Evolutionary conservation across 768 basidiomycete species (phyloP).

Genomic region (Dacryopinax primogenitus): DNA sequence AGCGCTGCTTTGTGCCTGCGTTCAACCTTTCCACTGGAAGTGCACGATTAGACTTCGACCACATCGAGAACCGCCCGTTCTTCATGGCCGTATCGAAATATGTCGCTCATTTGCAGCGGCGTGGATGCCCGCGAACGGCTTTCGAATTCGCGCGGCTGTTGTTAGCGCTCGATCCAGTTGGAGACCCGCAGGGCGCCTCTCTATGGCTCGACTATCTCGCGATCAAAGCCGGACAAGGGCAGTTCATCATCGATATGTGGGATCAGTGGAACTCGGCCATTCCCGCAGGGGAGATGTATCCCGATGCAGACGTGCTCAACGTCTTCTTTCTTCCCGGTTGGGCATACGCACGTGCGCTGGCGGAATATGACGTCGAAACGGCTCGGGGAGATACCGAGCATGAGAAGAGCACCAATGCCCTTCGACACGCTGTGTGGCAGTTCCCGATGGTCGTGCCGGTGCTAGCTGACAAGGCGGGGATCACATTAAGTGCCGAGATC

Average conservation of each 20-base stretch:
- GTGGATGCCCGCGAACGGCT: conserved; percentile 78
- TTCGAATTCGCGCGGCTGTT: conserved; percentile 87
- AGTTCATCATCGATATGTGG: conserved; percentile 68
- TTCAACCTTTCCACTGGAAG: conserved; percentile 74
- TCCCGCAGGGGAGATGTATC: background rate
- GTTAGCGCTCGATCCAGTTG: conserved; percentile 68
- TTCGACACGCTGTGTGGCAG: conserved; percentile 56
- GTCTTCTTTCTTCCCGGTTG: conserved; percentile 64
- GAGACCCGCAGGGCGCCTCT: conserved; percentile 78
- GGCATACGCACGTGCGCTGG: conserved; percentile 58
- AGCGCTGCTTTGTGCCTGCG: conserved; percentile 72
- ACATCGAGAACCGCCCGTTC: conserved; percentile 84
- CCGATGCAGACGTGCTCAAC: conserved; percentile 30
- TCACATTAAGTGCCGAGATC: conserved; percentile 44
- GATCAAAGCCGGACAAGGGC: conserved; percentile 61
- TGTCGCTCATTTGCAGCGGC: conserved; percentile 41
- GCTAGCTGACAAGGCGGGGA: conserved; percentile 75
- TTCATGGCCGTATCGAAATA: conserved; percentile 47
- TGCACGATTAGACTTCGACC: conserved; percentile 78
- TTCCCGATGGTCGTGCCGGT: conserved; percentile 76
- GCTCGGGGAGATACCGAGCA: conserved; percentile 35
- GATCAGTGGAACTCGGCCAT: conserved; percentile 22
- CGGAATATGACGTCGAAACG: conserved; percentile 43
- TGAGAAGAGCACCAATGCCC: conserved; percentile 47
- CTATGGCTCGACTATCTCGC: conserved; percentile 78